A percentile compares a stretch with the other conserved stretches of the same genome.
phyloP scores from a whole-genome alignment of 352 stramenopile genomes.

The Phytophthora cryptogea region DNA sequence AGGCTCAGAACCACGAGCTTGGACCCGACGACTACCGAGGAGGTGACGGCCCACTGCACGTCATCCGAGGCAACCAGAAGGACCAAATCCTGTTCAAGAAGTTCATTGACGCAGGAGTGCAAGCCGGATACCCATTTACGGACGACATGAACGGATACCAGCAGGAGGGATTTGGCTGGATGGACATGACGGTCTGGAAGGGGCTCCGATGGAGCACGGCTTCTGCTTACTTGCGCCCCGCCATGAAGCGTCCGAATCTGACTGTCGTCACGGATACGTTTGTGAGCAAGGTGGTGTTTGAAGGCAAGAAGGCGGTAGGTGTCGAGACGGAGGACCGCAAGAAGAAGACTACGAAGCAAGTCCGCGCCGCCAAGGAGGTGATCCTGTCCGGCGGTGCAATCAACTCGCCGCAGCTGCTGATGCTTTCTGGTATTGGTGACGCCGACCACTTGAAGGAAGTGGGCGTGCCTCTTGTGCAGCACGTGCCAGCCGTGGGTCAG shows the following conservation, averaged over 20 bases:
- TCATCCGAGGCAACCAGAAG: conserved; percentile 72
- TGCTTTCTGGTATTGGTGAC: conserved; percentile 88
- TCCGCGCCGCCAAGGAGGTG: conserved; percentile 82
- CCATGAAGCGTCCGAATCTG: conserved; percentile 67
- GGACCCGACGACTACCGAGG: conserved; percentile 80
- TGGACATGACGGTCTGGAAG: conserved; percentile 89
- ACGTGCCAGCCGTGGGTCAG: conserved; percentile 79
- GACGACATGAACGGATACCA: conserved; percentile 91
- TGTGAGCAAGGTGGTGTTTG: conserved; percentile 85
- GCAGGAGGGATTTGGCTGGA: conserved; percentile 91
- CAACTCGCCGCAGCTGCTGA: conserved; percentile 88
- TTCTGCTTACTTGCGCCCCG: conserved; percentile 76
- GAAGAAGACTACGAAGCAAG: conserved; percentile 48
- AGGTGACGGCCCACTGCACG: conserved; percentile 81
- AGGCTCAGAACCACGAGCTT: conserved; percentile 80
- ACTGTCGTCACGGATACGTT: conserved; percentile 83
- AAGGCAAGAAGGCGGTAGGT: conserved; percentile 76
- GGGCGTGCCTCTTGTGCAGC: conserved; percentile 72
- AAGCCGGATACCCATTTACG: conserved; percentile 87
- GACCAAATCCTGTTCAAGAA: conserved; percentile 90
- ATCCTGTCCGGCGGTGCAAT: conserved; percentile 89
- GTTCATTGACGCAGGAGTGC: conserved; percentile 87
- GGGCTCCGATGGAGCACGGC: conserved; percentile 82
- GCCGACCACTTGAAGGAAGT: conserved; percentile 74
- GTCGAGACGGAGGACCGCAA: conserved; percentile 77